phyloP scores from a whole-genome alignment of 2,329 filamentous ascomycete species.

The Tolypocladium ovalisporum region DNA sequence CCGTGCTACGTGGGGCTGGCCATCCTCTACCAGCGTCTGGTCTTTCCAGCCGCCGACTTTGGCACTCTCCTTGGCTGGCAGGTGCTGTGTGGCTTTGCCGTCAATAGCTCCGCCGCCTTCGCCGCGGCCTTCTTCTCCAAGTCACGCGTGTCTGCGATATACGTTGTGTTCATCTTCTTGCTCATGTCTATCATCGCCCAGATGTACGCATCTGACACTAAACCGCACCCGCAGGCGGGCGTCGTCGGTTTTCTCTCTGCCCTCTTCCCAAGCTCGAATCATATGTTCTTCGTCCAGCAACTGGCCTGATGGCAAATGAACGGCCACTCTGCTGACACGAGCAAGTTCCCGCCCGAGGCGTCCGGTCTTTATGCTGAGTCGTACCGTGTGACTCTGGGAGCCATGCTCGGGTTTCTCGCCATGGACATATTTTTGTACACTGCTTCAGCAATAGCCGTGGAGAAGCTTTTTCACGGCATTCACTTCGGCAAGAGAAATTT shows the following conservation, averaged over 20 bases:
- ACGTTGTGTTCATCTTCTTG: constrained; percentile 16
- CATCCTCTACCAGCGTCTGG: constrained; percentile 17
- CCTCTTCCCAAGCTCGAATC: constrained; percentile 12
- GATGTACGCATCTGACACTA: constrained; percentile 6
- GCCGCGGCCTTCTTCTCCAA: constrained; percentile 25
- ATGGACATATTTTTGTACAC: constrained; percentile 22
- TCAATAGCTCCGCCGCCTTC: constrained; percentile 58
- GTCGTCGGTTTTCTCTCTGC: constrained; percentile 6
- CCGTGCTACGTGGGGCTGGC: constrained; percentile 30
- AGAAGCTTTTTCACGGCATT: constrained; percentile 22
- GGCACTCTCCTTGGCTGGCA: constrained; percentile 29
- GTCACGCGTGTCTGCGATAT: constrained; percentile 18
- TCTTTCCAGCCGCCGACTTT: constrained; percentile 17
- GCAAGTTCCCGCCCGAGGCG: too few species aligned
- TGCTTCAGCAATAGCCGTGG: constrained; percentile 18
- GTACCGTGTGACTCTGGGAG: neutral
- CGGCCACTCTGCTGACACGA: neutral
- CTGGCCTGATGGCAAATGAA: constrained; percentile 11
- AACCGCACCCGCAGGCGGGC: neutral
- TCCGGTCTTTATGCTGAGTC: too few species aligned
- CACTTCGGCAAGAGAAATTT: constrained; percentile 17
- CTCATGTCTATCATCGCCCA: constrained; percentile 13
- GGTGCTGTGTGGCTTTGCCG: constrained; percentile 34
- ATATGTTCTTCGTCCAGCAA: constrained; percentile 12
- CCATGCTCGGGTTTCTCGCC: constrained; percentile 19